phyloP scores from a whole-genome alignment of 441 rosid genomes.

The Syzygium syzygioides region DNA sequence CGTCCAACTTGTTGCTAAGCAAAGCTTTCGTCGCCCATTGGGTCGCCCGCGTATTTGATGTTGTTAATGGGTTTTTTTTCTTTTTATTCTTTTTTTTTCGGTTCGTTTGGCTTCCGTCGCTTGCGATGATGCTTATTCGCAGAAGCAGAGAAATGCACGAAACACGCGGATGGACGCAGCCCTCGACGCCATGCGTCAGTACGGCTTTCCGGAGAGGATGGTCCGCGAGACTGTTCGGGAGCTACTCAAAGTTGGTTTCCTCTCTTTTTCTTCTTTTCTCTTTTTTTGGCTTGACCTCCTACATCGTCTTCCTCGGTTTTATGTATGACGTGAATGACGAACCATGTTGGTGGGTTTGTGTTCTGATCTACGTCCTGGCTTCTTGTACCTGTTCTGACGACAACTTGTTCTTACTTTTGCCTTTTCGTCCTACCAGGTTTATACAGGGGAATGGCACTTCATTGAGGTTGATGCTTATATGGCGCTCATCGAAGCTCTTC shows the following conservation, averaged over 20 bases:
- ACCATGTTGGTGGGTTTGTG: background rate
- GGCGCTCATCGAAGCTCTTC: constrained; percentile 12
- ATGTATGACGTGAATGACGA: background rate
- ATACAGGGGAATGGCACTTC: constrained; percentile 25
- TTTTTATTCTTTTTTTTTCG: background rate
- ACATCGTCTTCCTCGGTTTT: background rate
- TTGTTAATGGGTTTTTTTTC: background rate
- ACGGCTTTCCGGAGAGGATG: background rate
- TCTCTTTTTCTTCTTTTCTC: background rate
- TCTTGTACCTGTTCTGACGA: background rate
- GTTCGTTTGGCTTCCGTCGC: background rate
- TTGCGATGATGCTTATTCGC: background rate
- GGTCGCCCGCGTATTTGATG: background rate
- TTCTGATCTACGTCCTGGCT: background rate
- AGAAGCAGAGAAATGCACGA: background rate
- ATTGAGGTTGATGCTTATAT: constrained; percentile 17
- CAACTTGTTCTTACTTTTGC: background rate
- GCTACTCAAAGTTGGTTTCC: background rate
- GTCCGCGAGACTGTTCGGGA: background rate
- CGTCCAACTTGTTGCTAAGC: background rate
- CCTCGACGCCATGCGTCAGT: constrained; percentile 5
- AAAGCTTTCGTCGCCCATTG: background rate
- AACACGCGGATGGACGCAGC: constrained; percentile 4
- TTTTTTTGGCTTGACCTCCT: background rate
- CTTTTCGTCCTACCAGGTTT: constrained; percentile 6